Percentiles rank a stretch among this genome's conserved stretches.
phyloP scores from a whole-genome alignment of 352 stramenopile species.

The Phytophthora niederhauseri region DNA sequence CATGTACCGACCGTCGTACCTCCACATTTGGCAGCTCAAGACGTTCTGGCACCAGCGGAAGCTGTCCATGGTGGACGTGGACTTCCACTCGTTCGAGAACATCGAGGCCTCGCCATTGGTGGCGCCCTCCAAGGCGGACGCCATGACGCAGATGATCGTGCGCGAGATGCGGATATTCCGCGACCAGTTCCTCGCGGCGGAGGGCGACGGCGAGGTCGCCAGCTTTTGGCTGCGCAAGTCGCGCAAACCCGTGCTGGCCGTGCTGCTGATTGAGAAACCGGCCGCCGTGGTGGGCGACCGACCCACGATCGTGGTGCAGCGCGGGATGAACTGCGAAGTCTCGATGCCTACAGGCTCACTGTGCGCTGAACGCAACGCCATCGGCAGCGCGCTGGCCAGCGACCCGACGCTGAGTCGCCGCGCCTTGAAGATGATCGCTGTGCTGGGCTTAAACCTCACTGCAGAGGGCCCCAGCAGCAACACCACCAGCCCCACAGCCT shows the following conservation, averaged over 20 bases:
- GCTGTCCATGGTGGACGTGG: conserved; percentile 95
- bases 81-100: conserved; percentile 97
- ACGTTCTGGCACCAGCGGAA: conserved; percentile 98
- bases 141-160: conserved; percentile 88
- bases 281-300: conserved; percentile 50
- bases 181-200: conserved; percentile 80
- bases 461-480: conserved; percentile 20
- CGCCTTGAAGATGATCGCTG: conserved; percentile 95
- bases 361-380: conserved; percentile 98
- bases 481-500: conserved; percentile 14
- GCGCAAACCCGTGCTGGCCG: conserved; percentile 96
- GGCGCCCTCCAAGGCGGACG: conserved; percentile 75
- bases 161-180: conserved; percentile 93
- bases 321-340: conserved; percentile 99
- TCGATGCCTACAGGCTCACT: conserved; percentile 96
- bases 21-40: conserved; percentile 99
- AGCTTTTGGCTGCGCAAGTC: conserved; percentile 99
- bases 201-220: conserved; percentile 88
- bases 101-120: conserved; percentile 96
- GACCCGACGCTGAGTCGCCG: conserved; percentile 93
- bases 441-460: conserved; percentile 89
- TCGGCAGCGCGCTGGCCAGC: conserved; percentile 95
- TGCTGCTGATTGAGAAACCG: conserved; percentile 95
- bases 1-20: conserved; percentile 94
- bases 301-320: conserved; percentile 79